Evolutionary conservation across 2,329 filamentous ascomycete species (phyloP), one percentile per base, ranked within the genome.

Genomic region (Alternaria postmessia): DNA sequence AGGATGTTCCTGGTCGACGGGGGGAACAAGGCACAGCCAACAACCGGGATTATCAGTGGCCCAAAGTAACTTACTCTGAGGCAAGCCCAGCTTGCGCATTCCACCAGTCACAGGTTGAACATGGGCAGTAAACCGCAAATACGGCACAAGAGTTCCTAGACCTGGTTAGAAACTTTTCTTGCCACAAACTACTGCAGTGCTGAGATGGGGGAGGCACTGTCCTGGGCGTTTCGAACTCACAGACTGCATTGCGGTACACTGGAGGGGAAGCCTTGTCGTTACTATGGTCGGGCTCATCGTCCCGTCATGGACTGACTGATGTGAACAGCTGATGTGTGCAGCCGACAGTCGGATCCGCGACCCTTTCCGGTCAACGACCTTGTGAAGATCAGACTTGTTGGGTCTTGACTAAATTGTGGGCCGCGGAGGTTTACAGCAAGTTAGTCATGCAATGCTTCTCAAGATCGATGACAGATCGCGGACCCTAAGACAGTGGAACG

Each of bases 1-100:
- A 59, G 51, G 36, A 38, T 59, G 52, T 55, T 59, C 57, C 57
- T 41, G 28, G 57, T 49, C 30, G 36, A 44, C 14, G 36, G 57
- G n/a, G n/a, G 26, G 28, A 39, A 36, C 43, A 34, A 51, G 44
- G 26, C 18, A 51, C 9, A 34, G 34, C 28, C 46, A 32, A 49
- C 51, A 26, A 38, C 41, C 42, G n/a, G 42, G 52, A 26, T 44
- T 28, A 30, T 24, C 44, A 55, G 34, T 49, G 24, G 51, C 28
- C 41, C 16, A 46, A 47, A 47, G 52, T 32, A 36, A 36, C 22
- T 36, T 47, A 30, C 43, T 54, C 41, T 46, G 32, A 54, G 24
- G 41, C 52, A 47, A 54, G 42, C 52, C 52, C 22, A 36, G 36
- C 16, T 22, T 54, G 42, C 26, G 30, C 41, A 44, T 47, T 24